Evolutionary conservation across 2,329 filamentous ascomycete genomes (phyloP).

Genomic region (Lachnellula willkommii): DNA sequence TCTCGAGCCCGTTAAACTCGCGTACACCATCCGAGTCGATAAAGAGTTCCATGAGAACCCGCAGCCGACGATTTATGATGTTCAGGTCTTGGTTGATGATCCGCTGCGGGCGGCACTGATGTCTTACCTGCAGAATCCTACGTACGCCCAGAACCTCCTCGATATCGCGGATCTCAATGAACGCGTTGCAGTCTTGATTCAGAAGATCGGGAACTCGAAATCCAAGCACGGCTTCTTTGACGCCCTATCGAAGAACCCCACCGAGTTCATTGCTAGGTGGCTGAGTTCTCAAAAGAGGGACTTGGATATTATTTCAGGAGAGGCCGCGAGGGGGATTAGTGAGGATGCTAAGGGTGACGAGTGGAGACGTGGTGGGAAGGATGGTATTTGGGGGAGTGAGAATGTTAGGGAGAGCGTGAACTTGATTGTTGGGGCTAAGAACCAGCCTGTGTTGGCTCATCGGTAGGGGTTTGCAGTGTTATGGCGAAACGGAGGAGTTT

Average conservation of each 20-base stretch:
- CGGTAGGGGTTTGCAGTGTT: not conserved
- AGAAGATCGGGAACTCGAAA: slow-evolving; percentile 78
- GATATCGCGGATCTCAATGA: slow-evolving; percentile 76
- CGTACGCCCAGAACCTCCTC: slow-evolving; percentile 66
- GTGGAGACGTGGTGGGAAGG: slow-evolving; percentile 60
- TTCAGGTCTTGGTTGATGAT: slow-evolving; percentile 79
- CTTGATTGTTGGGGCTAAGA: slow-evolving; percentile 41
- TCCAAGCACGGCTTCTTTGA: slow-evolving; percentile 86
- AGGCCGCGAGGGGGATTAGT: slow-evolving; percentile 47
- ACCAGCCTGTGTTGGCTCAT: not conserved
- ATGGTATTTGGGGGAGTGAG: slow-evolving; percentile 58
- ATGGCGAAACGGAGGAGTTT: not conserved
- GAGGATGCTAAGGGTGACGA: slow-evolving; percentile 56
- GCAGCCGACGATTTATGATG: slow-evolving; percentile 80
- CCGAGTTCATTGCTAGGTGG: slow-evolving; percentile 81
- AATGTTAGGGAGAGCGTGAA: slow-evolving; percentile 61
- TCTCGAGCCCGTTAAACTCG: slow-evolving; percentile 74
- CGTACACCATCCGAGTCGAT: slow-evolving; percentile 92
- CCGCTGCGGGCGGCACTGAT: slow-evolving; percentile 65
- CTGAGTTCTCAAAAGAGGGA: slow-evolving; percentile 75
- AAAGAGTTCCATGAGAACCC: slow-evolving; percentile 71
- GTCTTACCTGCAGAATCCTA: slow-evolving; percentile 61
- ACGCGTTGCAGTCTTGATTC: slow-evolving; percentile 74
- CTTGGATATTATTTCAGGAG: slow-evolving; percentile 27
- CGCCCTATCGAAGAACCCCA: slow-evolving; percentile 72